These are phyloP conservation scores for Phoenix dactylifera DNA, from an alignment of 176 grass and related monocot species.

Conservation along the genomic window DNA sequence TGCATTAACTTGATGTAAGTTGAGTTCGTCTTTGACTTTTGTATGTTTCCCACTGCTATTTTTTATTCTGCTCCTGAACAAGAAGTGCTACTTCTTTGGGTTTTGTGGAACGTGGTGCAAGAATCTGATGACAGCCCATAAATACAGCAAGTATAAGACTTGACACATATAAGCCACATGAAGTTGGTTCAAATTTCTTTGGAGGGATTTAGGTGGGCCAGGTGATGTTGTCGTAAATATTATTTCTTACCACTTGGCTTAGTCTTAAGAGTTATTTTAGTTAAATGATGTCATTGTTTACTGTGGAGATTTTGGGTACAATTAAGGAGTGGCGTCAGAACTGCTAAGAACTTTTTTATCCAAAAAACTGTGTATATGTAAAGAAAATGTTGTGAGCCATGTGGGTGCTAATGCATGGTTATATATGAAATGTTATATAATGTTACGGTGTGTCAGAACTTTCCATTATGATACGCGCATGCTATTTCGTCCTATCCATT, in stretches of 20 bases:
- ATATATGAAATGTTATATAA: too few relatives aligned
- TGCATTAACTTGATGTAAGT: constrained; percentile 20
- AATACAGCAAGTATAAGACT: too few relatives aligned
- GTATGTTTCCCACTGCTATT: background rate
- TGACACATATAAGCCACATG: background rate
- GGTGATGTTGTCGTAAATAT: constrained; percentile 20
- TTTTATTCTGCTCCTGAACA: constrained; percentile 21
- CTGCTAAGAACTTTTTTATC: background rate
- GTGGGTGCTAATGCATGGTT: background rate
- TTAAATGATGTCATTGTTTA: background rate
- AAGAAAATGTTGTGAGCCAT: background rate
- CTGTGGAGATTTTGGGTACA: background rate
- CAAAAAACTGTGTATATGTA: background rate
- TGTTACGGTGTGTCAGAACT: too few relatives aligned
- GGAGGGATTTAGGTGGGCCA: constrained; percentile 48
- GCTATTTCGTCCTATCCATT: too few relatives aligned
- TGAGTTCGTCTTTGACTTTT: background rate
- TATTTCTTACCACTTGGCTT: constrained; percentile 10
- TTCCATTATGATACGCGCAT: background rate
- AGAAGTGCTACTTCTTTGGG: constrained; percentile 16
- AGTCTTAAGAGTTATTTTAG: background rate
- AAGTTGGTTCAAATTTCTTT: constrained; percentile 26
- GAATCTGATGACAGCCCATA: constrained; percentile 29
- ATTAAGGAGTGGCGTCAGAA: background rate
- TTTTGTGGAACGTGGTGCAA: constrained; percentile 32